Percentiles rank a stretch among this genome's conserved stretches.
phyloP scores from a whole-genome alignment of 1,139 yeast genomes.

The Geotrichum phurueaensis region DNA sequence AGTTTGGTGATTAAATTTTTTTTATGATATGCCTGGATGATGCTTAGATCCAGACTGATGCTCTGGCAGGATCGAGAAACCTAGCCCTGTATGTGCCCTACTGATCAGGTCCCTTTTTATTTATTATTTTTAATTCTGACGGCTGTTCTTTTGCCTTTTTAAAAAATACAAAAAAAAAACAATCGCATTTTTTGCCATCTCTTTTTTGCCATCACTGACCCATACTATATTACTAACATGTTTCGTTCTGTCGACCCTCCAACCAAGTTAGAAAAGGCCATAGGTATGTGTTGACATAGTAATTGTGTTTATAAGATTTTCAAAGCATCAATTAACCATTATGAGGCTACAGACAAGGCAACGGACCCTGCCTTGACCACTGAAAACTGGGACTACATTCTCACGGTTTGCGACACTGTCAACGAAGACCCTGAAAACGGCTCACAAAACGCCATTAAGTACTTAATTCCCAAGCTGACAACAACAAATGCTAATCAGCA shows the following conservation, averaged over 20 bases:
- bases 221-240: slow-evolving; percentile 14
- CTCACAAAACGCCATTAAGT: slow-evolving; percentile 48
- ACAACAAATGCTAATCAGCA: slow-evolving; percentile 75
- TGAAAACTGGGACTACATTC: slow-evolving; percentile 80
- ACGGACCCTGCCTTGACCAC: slow-evolving; percentile 75
- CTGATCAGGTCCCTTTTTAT: background rate
- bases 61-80: background rate
- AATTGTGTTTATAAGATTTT: background rate
- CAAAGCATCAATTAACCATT: background rate
- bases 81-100: background rate
- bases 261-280: slow-evolving; percentile 22
- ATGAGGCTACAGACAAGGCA: slow-evolving; percentile 46
- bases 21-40: too few species aligned
- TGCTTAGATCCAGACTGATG: too few species aligned
- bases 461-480: slow-evolving; percentile 50
- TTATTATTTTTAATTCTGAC: too few species aligned
- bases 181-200: background rate
- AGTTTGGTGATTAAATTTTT: too few species aligned
- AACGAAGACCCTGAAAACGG: slow-evolving; percentile 64
- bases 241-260: slow-evolving; percentile 25
- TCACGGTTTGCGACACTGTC: slow-evolving; percentile 79
- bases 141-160: background rate
- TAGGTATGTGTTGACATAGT: slow-evolving; percentile 18
- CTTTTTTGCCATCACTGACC: background rate
- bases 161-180: background rate